A percentile compares a stretch with the other conserved stretches of the same genome.
Conservation (phyloP, 768 basidiomycete genomes). For the Mycena chlorophos region DNA sequence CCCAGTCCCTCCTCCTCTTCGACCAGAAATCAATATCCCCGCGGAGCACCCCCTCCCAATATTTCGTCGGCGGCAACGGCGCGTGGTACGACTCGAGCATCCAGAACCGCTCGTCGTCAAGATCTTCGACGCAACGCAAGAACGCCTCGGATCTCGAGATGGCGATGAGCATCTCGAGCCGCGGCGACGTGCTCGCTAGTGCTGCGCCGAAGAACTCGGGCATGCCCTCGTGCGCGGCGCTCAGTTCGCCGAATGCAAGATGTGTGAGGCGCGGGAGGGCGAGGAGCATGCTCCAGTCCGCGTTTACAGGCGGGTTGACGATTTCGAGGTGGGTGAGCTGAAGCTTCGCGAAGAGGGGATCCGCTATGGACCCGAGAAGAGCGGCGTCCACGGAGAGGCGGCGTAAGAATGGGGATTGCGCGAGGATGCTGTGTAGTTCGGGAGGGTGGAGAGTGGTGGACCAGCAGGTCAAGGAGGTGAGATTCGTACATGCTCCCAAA, state of each 20-base stretch:
- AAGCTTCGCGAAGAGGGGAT: slow-evolving; percentile 22
- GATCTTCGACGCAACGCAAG: slow-evolving; percentile 15
- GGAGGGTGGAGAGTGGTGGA: not conserved
- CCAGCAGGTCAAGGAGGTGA: not conserved
- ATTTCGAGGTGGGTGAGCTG: slow-evolving; percentile 32
- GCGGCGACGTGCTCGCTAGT: slow-evolving; percentile 20
- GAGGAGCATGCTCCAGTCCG: slow-evolving; percentile 30
- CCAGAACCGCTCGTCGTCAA: slow-evolving; percentile 29
- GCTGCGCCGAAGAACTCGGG: slow-evolving; percentile 22
- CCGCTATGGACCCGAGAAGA: not conserved
- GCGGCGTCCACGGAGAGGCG: not conserved
- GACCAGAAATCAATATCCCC: slow-evolving; percentile 34
- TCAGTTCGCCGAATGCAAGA: slow-evolving; percentile 32
- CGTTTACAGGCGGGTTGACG: slow-evolving; percentile 26
- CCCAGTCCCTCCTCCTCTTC: slow-evolving; percentile 1
- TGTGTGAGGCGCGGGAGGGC: slow-evolving; percentile 33
- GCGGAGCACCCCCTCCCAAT: slow-evolving; percentile 29
- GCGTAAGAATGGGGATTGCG: not conserved
- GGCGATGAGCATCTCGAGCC: slow-evolving; percentile 28
- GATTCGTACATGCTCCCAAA: not conserved
- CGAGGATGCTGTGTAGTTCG: not conserved
- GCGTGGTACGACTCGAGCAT: slow-evolving; percentile 29
- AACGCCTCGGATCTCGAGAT: slow-evolving; percentile 27
- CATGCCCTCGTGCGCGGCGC: slow-evolving; percentile 10
- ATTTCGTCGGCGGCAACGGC: slow-evolving; percentile 21